Evolutionary conservation across 139 green algal genomes (phyloP).

Genomic region (Chlamydomonas eustigma): DNA sequence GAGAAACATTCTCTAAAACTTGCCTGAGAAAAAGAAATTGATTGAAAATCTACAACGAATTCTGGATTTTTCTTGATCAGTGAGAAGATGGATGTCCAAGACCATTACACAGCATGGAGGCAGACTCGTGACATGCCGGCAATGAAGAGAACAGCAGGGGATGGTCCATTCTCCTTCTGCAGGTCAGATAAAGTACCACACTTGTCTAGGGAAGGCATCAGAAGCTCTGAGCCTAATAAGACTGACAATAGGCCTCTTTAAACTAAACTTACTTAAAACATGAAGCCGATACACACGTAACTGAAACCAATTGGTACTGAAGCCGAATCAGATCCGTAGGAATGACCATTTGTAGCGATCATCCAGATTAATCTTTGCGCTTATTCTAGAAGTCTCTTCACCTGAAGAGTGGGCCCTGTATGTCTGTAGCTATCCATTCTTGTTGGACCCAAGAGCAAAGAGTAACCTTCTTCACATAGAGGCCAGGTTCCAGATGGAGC

Average conservation of each 20-base stretch:
- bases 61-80: conserved; percentile 84
- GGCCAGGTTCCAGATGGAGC: conserved; percentile 69
- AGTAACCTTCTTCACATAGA: conserved; percentile 81
- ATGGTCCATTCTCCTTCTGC: conserved; percentile 20
- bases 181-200: no score
- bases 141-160: background rate
- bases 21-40: conserved; percentile 52
- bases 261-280: no score
- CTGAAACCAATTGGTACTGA: no score
- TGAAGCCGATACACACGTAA: no score
- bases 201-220: no score
- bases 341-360: no score
- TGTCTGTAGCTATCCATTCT: conserved; percentile 85
- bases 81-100: conserved; percentile 40
- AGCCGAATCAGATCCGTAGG: no score
- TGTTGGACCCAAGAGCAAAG: conserved; percentile 86
- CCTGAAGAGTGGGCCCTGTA: no score
- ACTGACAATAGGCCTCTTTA: no score
- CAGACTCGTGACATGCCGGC: background rate
- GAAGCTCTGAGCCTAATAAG: no score
- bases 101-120: conserved; percentile 21
- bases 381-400: no score
- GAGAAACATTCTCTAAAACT: conserved; percentile 28
- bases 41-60: conserved; percentile 87
- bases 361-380: no score